phyloP scores from a whole-genome alignment of 768 basidiomycete genomes.

The Vararia minispora region DNA sequence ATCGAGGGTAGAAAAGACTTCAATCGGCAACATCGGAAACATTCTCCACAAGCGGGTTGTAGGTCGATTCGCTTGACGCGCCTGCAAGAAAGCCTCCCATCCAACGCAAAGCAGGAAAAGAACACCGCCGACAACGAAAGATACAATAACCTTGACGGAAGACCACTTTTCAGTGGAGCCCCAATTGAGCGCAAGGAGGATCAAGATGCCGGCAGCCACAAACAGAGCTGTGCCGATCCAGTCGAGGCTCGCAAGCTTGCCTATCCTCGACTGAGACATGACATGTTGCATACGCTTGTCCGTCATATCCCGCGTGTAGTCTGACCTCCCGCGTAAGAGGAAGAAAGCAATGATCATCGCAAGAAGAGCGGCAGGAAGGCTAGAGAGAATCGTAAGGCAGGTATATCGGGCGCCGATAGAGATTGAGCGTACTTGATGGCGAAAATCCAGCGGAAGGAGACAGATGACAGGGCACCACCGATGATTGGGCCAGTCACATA shows the following conservation, averaged over 20 bases:
- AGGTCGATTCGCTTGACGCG: conserved; percentile 16
- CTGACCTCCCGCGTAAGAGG: conserved; percentile 26
- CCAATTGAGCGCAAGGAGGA: conserved; percentile 41
- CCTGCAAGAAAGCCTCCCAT: conserved; percentile 34
- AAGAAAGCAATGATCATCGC: conserved; percentile 29
- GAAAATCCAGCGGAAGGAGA: conserved; percentile 43
- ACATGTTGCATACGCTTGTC: background rate
- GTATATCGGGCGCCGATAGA: background rate
- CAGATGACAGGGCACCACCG: conserved; percentile 28
- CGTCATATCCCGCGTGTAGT: conserved; percentile 9
- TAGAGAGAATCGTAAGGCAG: too few relatives aligned
- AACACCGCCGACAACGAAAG: conserved; percentile 33
- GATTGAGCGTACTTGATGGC: conserved; percentile 35
- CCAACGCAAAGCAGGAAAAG: conserved; percentile 27
- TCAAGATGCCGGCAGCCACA: conserved; percentile 30
- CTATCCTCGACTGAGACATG: conserved; percentile 5
- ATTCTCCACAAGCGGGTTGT: too few relatives aligned
- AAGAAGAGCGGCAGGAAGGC: conserved; percentile 27
- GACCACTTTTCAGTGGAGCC: conserved; percentile 34
- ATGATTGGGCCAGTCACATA: conserved; percentile 34
- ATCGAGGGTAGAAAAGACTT: conserved; percentile 31
- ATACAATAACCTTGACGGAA: conserved; percentile 32
- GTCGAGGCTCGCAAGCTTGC: conserved; percentile 28
- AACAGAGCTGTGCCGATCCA: conserved; percentile 37
- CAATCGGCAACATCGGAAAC: conserved; percentile 37